phyloP scores from a whole-genome alignment of 805 yeast species.

The Monosporozyma siamensis region DNA sequence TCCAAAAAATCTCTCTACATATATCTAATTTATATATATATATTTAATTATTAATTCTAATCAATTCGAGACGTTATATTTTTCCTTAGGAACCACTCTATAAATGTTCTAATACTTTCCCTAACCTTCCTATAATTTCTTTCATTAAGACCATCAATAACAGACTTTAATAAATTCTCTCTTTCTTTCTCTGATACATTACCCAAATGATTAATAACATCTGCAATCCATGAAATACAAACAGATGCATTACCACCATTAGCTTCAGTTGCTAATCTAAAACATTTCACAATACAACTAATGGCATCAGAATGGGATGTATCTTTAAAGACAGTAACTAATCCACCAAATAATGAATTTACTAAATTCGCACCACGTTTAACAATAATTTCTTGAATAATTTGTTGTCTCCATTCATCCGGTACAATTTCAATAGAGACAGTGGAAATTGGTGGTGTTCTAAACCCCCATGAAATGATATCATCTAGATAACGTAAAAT shows the following conservation, averaged over 20 bases:
- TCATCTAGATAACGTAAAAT: slow-evolving; percentile 75
- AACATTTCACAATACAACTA: slow-evolving; percentile 57
- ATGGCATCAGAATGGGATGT: slow-evolving; percentile 68
- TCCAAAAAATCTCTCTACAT: too few relatives aligned
- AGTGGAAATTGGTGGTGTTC: slow-evolving; percentile 68
- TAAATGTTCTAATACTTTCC: slow-evolving; percentile 62
- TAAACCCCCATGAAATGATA: slow-evolving; percentile 75
- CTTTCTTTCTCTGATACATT: slow-evolving; percentile 64
- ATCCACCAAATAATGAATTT: slow-evolving; percentile 48
- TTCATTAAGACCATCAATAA: slow-evolving; percentile 51
- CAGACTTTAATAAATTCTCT: slow-evolving; percentile 46
- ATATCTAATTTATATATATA: neutral
- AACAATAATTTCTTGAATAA: slow-evolving; percentile 38
- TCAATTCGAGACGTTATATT: slow-evolving; percentile 44
- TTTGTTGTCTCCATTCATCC: slow-evolving; percentile 41
- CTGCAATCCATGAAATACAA: slow-evolving; percentile 48
- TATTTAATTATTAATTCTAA: slow-evolving; percentile 1
- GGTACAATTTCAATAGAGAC: slow-evolving; percentile 44
- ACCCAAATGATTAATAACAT: slow-evolving; percentile 38
- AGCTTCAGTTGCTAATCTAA: slow-evolving; percentile 44
- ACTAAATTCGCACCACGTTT: slow-evolving; percentile 49
- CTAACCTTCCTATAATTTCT: slow-evolving; percentile 70
- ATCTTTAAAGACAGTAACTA: slow-evolving; percentile 59
- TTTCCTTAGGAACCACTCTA: slow-evolving; percentile 74
- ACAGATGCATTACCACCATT: slow-evolving; percentile 32